Evolutionary conservation across 257 asterid species (phyloP), one percentile per base, ranked within the genome.

Genomic region (Lycium ferocissimum): DNA sequence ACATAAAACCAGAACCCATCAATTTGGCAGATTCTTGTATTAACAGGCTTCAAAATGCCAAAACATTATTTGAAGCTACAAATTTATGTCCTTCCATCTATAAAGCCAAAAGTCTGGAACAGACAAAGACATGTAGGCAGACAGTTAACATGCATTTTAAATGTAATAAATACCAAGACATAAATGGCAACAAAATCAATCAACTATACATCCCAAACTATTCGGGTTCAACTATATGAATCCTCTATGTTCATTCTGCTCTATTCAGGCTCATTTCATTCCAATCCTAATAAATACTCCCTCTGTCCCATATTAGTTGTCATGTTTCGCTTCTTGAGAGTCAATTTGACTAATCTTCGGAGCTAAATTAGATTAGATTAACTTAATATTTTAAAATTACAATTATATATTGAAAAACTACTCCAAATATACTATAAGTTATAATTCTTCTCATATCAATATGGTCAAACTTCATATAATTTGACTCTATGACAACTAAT

Each of bases 181-280:
- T 22, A 75, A 75, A 47, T 20, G 18, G 1, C 81, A 49, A 49
- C 20, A 75, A 20, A 47, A 47, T 2, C 37, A 40, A 18, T 9
- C 9, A 70, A 70, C 33, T n/a, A 40, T 43, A 38, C 54, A 17
- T 45, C 61, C 13, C 18, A 73, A 20, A 75, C 40, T 2, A 20
- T 47, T 73, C 40, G 11, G n/a, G 38, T 73, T 54, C 53, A 73
- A 47, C 80, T 45, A n/a, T n/a, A 71, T 40, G 79, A 72, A n/a
- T 20, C 81, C 22, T 75, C 20, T 49, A 49, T 49, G 22, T 75
- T 49, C 62, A 75, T 49, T 75, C 8, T 51, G 20, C 81, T 22
- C 59, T 10, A 43, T 18, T 18, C 51, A 1, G 22, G 76, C 51
- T 35, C 76, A 69, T 69, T 69, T 37, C 51, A 69, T 69, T 37